Base-by-base conservation (phyloP, 176 grass and related monocot genomes). In the Rhynchospora breviuscula region DNA sequence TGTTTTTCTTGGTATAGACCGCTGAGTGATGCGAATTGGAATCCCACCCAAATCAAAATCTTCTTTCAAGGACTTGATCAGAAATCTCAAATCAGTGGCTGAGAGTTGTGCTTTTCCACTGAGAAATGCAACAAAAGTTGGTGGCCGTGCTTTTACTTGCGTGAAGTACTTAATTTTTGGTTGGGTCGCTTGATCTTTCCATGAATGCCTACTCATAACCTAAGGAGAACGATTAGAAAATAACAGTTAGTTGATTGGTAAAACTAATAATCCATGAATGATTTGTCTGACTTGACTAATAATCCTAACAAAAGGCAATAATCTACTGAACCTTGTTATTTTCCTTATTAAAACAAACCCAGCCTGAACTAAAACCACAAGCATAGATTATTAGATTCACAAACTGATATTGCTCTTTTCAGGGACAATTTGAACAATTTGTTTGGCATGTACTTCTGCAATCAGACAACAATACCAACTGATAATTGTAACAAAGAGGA, bases 101-200 rank as follows among this genome's bases (percentile, higher is more conserved):
- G 95, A 89, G 81, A 98, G 91, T 44, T 91, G 89, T 67, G 77
- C 78, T 76, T 98, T 98, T 62, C 92, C 95, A 87, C 75, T 94
- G 81, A 94, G 81, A 62, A 98, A 98, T 52, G 95, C 90, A 84
- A 98, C 90, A 89, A 94, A 98, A 45, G 95, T 98, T 45, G 92
- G 95, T 31, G 95, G 92, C 1, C 91, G 91, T 8, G 92, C 92
- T 86, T 95, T 98, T 70, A 95, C 92, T 80, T 95, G 95, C 63
- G 95, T 95, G 84, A 98, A 98, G 79, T 98, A 98, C 82, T 98
- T 98, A 11, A 98, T 86, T 84, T 98, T 95, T 60, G 95, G 88
- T 78, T 98, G 91, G 6, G 93, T 93, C 48, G 91, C 95, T 80
- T 78, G 76, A 75, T 98, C 95, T 93, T 93, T 93, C 92, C 92